phyloP scores from a whole-genome alignment of 1,284 basidiomycete species.

The Cutaneotrichosporon sp. region DNA sequence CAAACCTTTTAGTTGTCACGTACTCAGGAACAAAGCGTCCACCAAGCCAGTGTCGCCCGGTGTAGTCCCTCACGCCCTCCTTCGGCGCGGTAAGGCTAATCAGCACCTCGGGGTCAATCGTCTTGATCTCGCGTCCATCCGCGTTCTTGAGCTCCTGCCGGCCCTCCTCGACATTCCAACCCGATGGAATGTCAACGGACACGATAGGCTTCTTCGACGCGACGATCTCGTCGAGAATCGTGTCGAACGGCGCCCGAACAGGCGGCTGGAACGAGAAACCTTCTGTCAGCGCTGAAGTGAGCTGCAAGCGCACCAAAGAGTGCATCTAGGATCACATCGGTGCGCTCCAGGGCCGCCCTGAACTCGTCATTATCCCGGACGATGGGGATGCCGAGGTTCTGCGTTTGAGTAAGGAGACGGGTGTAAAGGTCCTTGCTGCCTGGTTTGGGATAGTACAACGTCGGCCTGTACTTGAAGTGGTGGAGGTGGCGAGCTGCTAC shows the following conservation, averaged over 20 bases:
- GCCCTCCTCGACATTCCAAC: constrained; percentile 70
- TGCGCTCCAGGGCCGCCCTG: constrained; percentile 54
- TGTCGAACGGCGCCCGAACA: constrained; percentile 79
- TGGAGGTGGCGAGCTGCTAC: constrained; percentile 92
- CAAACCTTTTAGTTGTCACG: too few species aligned
- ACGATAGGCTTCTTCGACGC: constrained; percentile 68
- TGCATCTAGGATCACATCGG: constrained; percentile 86
- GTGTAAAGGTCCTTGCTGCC: constrained; percentile 73
- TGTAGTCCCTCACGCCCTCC: constrained; percentile 69
- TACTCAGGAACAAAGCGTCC: constrained; percentile 86
- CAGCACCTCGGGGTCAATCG: constrained; percentile 69
- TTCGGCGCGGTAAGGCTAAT: constrained; percentile 93
- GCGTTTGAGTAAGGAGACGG: constrained; percentile 78
- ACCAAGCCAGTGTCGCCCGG: constrained; percentile 81
- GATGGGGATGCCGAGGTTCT: constrained; percentile 74
- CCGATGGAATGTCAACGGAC: constrained; percentile 91
- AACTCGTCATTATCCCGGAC: constrained; percentile 57
- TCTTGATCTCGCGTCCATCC: constrained; percentile 34
- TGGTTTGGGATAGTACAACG: constrained; percentile 88
- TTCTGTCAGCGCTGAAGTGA: constrained; percentile 12
- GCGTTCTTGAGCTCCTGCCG: constrained; percentile 48
- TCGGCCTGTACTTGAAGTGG: constrained; percentile 81
- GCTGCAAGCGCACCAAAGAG: constrained; percentile 69
- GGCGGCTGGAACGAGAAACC: constrained; percentile 91
- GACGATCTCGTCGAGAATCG: constrained; percentile 64